Percentiles rank a stretch among this genome's conserved stretches.
Conservation (phyloP, 257 asterid species). For the Pogostemon cablin region DNA sequence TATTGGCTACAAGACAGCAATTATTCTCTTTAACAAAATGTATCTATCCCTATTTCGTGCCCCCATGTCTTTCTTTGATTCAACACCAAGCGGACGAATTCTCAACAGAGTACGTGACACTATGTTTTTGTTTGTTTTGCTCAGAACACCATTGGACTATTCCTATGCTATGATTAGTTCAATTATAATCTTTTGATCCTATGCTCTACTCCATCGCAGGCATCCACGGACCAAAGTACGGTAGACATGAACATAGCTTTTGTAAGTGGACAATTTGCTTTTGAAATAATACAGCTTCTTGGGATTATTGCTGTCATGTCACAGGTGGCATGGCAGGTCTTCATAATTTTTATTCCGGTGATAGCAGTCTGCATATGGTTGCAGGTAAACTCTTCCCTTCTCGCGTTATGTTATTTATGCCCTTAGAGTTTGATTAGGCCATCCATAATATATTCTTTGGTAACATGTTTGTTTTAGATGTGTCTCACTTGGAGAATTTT, state of each 20-base stretch:
- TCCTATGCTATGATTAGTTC: no score
- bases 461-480: background rate
- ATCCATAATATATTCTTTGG: background rate
- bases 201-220: conserved; percentile 46
- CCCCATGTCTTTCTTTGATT: conserved; percentile 94
- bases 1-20: conserved; percentile 73
- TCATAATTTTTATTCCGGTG: conserved; percentile 68
- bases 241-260: conserved; percentile 64
- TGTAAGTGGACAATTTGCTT: conserved; percentile 56
- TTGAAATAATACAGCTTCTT: conserved; percentile 64
- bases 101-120: conserved; percentile 67
- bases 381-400: conserved; percentile 49
- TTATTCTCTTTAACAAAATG: conserved; percentile 73
- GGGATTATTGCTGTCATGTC: conserved; percentile 82
- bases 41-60: conserved; percentile 78
- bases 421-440: no score
- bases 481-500: background rate
- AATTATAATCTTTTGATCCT: background rate
- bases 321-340: conserved; percentile 82
- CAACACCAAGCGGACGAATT: conserved; percentile 97
- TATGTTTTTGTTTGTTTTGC: background rate
- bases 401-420: background rate
- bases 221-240: conserved; percentile 83
- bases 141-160: background rate
- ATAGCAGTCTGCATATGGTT: conserved; percentile 64